Base-by-base conservation (phyloP, 1,284 basidiomycete genomes). In the Coniferiporia sulphurascens region DNA sequence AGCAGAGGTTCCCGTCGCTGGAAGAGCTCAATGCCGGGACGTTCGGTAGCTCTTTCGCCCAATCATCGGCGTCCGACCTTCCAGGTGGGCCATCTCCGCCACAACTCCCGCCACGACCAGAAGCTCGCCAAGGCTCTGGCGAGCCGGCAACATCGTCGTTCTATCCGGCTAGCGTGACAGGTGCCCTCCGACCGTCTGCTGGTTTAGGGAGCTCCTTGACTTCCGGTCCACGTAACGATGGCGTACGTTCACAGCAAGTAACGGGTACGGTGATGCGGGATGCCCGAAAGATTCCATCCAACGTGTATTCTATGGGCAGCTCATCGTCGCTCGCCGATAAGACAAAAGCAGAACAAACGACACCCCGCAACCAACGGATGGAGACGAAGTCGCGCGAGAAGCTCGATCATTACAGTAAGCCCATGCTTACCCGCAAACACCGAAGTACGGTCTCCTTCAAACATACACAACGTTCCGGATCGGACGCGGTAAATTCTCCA, bases 1-100 rank as follows among this genome's bases (percentile, higher is more conserved):
- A 91, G 69, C 78, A 81, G 49, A 78, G 87, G 52, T 92, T 89
- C 70, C 89, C 89, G 1, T 86, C 89, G 0, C 72, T 92, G 32
- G 89, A 91, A 68, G 87, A 90, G 65, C 74, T 91, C 10, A 87
- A 92, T 71, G 81, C 83, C 9, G 50, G 49, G n/a, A 77, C 76
- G n/a, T 84, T 87, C 61, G 69, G 66, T 8, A 66, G 75, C 0
- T 54, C 70, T 45, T 21, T 45, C 5, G 12, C 43, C 34, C 21
- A 45, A 10, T 45, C 22, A 36, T 32, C 52, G 12, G 6, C 27
- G 12, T 49, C 59, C 66, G 44, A 71, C 60, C 66, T 60, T 52
- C 21, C 63, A 54, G 48, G 36, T 36, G 44, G n/a, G 21, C 45
- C 38, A 45, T 17, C 43, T 62, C 53, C 43, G n/a, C 61, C 61